Evolutionary conservation across 129 eudicot genomes (phyloP).

Genomic region (Flaveria linearis): DNA sequence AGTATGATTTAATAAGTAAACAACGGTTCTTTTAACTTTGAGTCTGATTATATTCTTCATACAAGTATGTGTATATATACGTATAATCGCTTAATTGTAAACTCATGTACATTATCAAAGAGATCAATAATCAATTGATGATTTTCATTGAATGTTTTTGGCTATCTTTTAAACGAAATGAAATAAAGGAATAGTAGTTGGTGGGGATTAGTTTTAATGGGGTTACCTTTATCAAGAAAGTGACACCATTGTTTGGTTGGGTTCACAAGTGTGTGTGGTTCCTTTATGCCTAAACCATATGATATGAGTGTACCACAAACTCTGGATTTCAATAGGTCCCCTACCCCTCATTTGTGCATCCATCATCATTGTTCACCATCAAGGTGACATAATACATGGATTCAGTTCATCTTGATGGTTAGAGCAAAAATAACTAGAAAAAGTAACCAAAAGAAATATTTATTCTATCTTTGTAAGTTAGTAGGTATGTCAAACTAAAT

Average conservation of each 20-base stretch:
- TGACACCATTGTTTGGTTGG: slow-evolving; percentile 22
- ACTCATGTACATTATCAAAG: too few species aligned
- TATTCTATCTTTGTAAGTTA: too few species aligned
- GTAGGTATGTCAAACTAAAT: too few species aligned
- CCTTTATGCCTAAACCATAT: slow-evolving; percentile 39
- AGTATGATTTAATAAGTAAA: too few species aligned
- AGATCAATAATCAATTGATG: too few species aligned
- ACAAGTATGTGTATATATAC: too few species aligned
- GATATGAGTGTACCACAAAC: slow-evolving; percentile 35
- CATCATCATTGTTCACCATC: slow-evolving; percentile 37
- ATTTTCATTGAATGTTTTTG: neutral
- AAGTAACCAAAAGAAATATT: too few species aligned
- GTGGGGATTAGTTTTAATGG: slow-evolving; percentile 19
- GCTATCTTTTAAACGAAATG: neutral
- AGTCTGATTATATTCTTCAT: too few species aligned
- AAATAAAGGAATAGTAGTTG: slow-evolving; percentile 24
- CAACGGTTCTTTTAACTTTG: too few species aligned
- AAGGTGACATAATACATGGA: slow-evolving; percentile 26
- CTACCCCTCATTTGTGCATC: slow-evolving; percentile 18
- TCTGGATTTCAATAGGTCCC: slow-evolving; percentile 30
- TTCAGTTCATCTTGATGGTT: neutral
- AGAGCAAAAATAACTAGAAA: neutral
- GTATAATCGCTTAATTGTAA: too few species aligned
- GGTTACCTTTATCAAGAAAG: slow-evolving; percentile 29
- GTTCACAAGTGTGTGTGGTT: slow-evolving; percentile 39